phyloP scores from a whole-genome alignment of 1,284 basidiomycete species.

The Ganoderma resinaceum region DNA sequence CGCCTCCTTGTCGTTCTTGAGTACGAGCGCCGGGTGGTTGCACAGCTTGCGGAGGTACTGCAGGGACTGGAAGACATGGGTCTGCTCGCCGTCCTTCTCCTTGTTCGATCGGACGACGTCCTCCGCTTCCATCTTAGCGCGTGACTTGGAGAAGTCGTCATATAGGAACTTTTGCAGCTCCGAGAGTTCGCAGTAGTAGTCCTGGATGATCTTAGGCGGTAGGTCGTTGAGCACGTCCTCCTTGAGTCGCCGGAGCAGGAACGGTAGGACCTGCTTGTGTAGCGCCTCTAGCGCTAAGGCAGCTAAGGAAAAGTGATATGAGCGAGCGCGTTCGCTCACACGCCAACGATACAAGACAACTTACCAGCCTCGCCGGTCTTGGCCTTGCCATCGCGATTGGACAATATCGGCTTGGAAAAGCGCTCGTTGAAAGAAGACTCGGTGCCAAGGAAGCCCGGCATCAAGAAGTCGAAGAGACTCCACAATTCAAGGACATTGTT shows the following conservation, averaged over 20 bases:
- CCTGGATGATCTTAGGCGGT: constrained; percentile 99
- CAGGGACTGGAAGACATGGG: constrained; percentile 95
- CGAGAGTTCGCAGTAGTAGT: constrained; percentile 98
- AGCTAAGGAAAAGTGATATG: constrained; percentile 59
- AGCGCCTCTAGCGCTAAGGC: constrained; percentile 93
- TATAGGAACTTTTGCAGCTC: constrained; percentile 93
- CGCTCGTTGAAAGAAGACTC: constrained; percentile 96
- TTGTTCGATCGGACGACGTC: constrained; percentile 61
- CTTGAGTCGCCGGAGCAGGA: constrained; percentile 95
- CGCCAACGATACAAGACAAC: constrained; percentile 36
- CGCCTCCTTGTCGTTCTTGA: constrained; percentile 72
- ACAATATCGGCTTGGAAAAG: constrained; percentile 95
- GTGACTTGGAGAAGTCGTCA: constrained; percentile 90
- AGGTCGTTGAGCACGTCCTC: constrained; percentile 97
- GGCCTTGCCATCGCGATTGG: constrained; percentile 94
- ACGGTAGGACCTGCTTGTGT: constrained; percentile 99
- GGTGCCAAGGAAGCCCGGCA: constrained; percentile 98
- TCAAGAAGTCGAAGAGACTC: constrained; percentile 99
- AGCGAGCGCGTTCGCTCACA: neutral
- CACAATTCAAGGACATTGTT: constrained; percentile 99
- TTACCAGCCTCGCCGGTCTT: constrained; percentile 94
- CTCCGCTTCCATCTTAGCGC: constrained; percentile 71
- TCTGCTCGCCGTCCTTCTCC: constrained; percentile 59
- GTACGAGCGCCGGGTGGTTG: constrained; percentile 93
- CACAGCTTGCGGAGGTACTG: constrained; percentile 98